Percentiles rank a stretch among this genome's conserved stretches.
phyloP scores from a whole-genome alignment of 768 basidiomycete species.

The Suillus cothurnatus region DNA sequence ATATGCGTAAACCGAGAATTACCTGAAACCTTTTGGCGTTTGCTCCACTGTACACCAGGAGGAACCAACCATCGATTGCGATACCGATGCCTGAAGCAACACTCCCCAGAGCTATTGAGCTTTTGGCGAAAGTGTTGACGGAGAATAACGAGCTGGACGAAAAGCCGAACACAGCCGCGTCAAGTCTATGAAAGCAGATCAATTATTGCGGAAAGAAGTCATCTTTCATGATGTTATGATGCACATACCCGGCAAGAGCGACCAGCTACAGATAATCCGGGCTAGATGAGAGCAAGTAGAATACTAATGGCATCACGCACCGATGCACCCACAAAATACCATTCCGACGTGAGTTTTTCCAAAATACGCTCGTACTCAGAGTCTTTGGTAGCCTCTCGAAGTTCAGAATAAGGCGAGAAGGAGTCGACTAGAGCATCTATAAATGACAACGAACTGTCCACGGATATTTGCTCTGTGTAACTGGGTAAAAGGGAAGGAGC shows the following conservation, averaged over 20 bases:
- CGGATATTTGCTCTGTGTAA: slow-evolving; percentile 45
- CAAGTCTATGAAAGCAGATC: slow-evolving; percentile 29
- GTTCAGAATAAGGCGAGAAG: slow-evolving; percentile 59
- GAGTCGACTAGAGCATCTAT: slow-evolving; percentile 45
- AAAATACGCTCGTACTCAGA: slow-evolving; percentile 56
- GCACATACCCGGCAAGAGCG: slow-evolving; percentile 56
- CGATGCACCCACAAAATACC: slow-evolving; percentile 66
- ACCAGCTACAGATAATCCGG: slow-evolving; percentile 45
- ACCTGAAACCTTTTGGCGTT: slow-evolving; percentile 57
- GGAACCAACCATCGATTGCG: slow-evolving; percentile 63
- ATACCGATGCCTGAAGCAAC: slow-evolving; percentile 68
- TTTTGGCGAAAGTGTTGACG: slow-evolving; percentile 47
- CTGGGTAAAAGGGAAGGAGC: slow-evolving; percentile 41
- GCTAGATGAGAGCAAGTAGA: not conserved
- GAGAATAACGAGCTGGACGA: slow-evolving; percentile 52
- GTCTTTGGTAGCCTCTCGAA: slow-evolving; percentile 42
- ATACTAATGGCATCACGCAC: slow-evolving; percentile 36
- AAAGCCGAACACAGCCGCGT: slow-evolving; percentile 67
- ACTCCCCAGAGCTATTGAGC: slow-evolving; percentile 58
- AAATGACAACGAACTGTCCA: slow-evolving; percentile 26
- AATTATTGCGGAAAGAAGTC: slow-evolving; percentile 8
- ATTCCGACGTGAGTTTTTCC: slow-evolving; percentile 54
- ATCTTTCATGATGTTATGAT: not conserved
- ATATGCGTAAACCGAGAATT: slow-evolving; percentile 17
- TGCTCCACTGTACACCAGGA: slow-evolving; percentile 60